phyloP scores from a whole-genome alignment of 352 stramenopile genomes.

The Phytophthora nicotianae region DNA sequence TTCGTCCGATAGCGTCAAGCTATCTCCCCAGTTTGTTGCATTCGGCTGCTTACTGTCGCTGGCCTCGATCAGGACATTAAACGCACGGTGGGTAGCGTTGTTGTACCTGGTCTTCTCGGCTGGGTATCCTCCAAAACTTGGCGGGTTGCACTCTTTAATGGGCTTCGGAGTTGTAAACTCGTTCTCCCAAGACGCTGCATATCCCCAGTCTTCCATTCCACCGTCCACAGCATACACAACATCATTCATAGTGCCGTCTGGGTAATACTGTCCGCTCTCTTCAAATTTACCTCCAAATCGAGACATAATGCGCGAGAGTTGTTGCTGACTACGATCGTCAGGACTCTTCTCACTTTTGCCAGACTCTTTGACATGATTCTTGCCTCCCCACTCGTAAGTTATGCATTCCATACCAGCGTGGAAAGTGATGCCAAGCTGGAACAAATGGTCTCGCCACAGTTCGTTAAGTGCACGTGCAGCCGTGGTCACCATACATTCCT shows the following conservation, averaged over 20 bases:
- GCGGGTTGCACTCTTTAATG: slow-evolving; percentile 79
- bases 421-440: slow-evolving; percentile 96
- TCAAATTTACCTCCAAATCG: slow-evolving; percentile 73
- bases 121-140: slow-evolving; percentile 86
- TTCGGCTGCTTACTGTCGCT: slow-evolving; percentile 87
- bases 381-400: slow-evolving; percentile 96
- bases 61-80: slow-evolving; percentile 96
- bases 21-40: slow-evolving; percentile 70
- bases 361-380: slow-evolving; percentile 69
- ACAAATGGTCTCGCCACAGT: slow-evolving; percentile 94
- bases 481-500: slow-evolving; percentile 93
- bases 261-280: slow-evolving; percentile 65
- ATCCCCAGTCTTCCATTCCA: slow-evolving; percentile 97
- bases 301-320: slow-evolving; percentile 60
- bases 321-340: slow-evolving; percentile 60
- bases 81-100: slow-evolving; percentile 87
- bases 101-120: slow-evolving; percentile 90
- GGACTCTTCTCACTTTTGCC: slow-evolving; percentile 55
- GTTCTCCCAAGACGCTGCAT: slow-evolving; percentile 88
- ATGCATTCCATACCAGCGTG: slow-evolving; percentile 96
- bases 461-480: slow-evolving; percentile 94
- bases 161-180: slow-evolving; percentile 46
- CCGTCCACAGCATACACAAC: slow-evolving; percentile 95
- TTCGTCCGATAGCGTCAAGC: slow-evolving; percentile 47
- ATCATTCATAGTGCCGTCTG: slow-evolving; percentile 90